Evolutionary conservation across 306 rosid genomes (phyloP).

Genomic region (Carpinus viminea): DNA sequence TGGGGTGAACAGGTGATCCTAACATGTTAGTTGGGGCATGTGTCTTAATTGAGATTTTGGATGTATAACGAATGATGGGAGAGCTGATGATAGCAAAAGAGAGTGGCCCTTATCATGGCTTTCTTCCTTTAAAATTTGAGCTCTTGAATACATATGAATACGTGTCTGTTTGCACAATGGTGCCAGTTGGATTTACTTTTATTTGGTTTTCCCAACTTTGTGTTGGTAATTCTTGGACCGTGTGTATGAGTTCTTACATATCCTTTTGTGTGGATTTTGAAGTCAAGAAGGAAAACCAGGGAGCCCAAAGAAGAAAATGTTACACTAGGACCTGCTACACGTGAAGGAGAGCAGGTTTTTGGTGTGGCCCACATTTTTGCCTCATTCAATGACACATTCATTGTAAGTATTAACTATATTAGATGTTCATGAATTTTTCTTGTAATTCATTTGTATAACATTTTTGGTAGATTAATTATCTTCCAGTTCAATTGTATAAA

Average conservation of each 20-base stretch:
- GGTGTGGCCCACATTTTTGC: slow-evolving; percentile 56
- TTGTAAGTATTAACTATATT: slow-evolving; percentile 27
- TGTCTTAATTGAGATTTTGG: no score
- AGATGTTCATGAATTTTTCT: neutral
- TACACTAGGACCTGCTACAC: slow-evolving; percentile 49
- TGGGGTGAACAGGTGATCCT: neutral
- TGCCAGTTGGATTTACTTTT: neutral
- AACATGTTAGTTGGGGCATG: neutral
- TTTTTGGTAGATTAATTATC: neutral
- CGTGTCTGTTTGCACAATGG: neutral
- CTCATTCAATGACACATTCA: slow-evolving; percentile 52
- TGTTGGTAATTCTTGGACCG: neutral
- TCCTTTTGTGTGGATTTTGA: neutral
- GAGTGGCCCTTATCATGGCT: no score
- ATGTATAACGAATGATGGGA: no score
- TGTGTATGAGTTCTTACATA: neutral
- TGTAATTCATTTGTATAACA: neutral
- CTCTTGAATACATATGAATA: neutral
- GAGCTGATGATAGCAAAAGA: no score
- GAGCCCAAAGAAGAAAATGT: slow-evolving; percentile 60
- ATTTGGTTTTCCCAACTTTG: neutral
- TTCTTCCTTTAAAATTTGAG: neutral
- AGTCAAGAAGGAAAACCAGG: slow-evolving; percentile 49
- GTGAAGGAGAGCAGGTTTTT: slow-evolving; percentile 50
- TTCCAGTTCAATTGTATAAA: neutral